Base-by-base conservation (phyloP, 768 basidiomycete genomes). In the Pulveroboletus sp. region DNA sequence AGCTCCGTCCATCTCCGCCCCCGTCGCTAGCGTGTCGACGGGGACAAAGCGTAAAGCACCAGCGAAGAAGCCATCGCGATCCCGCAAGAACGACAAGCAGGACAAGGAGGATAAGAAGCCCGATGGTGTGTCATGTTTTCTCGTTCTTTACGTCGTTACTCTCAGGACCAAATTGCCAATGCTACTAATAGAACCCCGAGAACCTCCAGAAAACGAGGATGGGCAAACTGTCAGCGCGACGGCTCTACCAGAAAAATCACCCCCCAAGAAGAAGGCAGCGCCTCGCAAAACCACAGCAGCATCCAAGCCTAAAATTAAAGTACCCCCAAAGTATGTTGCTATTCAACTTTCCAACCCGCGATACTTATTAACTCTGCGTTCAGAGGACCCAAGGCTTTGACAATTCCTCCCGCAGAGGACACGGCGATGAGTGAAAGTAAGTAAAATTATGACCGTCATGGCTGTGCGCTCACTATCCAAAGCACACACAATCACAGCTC, bases 401-500 rank as follows among this genome's bases (percentile, higher is more conserved):
- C 73, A 39, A 67, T 71, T 11, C 63, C 73, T 49, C 64, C 75
- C 38, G 61, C 65, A 23, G 80, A 83, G 35, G 84, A 84, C 49
- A 60, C 68, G 7, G 74, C 71, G 26, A 66, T 79, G 52, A 86
- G 84, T 51, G 86, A 88, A 78, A 77, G 86, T 85, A 55, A 55
- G 66, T 17, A 30, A n/a, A n/a, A n/a, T n/a, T n/a, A n/a, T n/a
- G n/a, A n/a, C n/a, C n/a, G n/a, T n/a, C n/a, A n/a, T n/a, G n/a
- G n/a, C n/a, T n/a, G n/a, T n/a, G n/a, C n/a, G n/a, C n/a, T n/a
- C n/a, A n/a, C 39, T 47, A 41, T 47, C 45, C 31, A 32, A 54
- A 80, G 86, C 77, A 35, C 81, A 81, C 60, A 77, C 82, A 13
- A 80, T 80, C 24, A 88, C 86, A 14, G 85, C 84, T 3, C 82